These are phyloP conservation scores for Allantophomopsis cytisporea DNA, from an alignment of 2,329 filamentous ascomycete species.

Conservation along the genomic window DNA sequence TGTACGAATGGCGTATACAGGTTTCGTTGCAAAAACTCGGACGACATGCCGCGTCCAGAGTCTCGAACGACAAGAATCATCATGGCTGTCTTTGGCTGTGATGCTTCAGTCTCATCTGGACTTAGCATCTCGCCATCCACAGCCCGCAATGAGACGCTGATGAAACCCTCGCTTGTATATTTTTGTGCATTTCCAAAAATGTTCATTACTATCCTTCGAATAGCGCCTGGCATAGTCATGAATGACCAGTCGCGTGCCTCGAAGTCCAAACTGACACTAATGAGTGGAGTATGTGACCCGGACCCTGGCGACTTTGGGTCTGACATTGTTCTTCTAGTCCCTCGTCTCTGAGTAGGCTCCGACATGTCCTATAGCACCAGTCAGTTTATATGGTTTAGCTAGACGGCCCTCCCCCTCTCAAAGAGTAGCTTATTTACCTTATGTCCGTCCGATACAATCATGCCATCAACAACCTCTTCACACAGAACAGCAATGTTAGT, in stretches of 20 bases:
- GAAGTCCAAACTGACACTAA: conserved; percentile 4
- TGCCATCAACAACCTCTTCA: background rate
- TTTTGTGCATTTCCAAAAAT: conserved; percentile 46
- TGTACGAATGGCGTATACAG: conserved; percentile 47
- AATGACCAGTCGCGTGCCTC: conserved; percentile 12
- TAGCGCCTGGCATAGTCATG: conserved; percentile 34
- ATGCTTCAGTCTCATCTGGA: background rate
- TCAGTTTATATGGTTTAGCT: conserved; percentile 12
- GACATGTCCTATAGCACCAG: conserved; percentile 1
- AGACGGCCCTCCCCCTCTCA: no score
- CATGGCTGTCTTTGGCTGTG: conserved; percentile 5
- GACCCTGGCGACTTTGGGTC: background rate
- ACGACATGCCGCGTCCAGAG: conserved; percentile 48
- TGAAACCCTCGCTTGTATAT: conserved; percentile 35
- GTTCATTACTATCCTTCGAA: conserved; percentile 39
- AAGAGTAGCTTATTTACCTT: conserved; percentile 7
- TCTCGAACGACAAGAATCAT: conserved; percentile 34
- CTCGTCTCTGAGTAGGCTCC: background rate
- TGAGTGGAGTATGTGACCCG: background rate
- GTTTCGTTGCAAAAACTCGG: conserved; percentile 42
- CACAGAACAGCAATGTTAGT: background rate
- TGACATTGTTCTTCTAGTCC: background rate
- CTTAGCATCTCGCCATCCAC: background rate
- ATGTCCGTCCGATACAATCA: background rate
- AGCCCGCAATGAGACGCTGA: conserved; percentile 21